phyloP scores from a whole-genome alignment of 495 filamentous ascomycete species.

The Lasiosphaeria miniovina region DNA sequence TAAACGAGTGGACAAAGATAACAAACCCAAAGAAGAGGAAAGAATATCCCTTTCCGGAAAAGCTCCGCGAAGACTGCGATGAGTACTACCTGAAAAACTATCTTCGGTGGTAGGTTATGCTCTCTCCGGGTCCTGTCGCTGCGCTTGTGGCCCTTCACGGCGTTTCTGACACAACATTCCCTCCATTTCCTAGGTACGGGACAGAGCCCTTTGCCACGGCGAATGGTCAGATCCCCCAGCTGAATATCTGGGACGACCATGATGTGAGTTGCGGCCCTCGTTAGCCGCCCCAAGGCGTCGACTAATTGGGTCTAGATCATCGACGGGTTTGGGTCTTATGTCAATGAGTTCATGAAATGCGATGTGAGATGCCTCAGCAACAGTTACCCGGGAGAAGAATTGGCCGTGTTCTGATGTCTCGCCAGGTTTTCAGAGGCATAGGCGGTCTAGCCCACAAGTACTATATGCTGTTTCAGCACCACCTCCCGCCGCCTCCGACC shows the following conservation, averaged over 20 bases:
- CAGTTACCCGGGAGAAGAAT: background rate
- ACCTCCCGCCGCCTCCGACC: constrained; percentile 74
- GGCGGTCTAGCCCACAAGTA: constrained; percentile 85
- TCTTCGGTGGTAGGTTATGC: constrained; percentile 57
- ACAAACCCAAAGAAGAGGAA: constrained; percentile 77
- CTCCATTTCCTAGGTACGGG: constrained; percentile 50
- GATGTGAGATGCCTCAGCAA: constrained; percentile 30
- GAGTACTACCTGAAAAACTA: constrained; percentile 91
- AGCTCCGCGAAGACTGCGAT: constrained; percentile 73
- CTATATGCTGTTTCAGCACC: constrained; percentile 93
- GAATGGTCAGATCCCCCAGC: constrained; percentile 83
- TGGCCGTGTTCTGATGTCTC: background rate
- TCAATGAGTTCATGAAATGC: constrained; percentile 90
- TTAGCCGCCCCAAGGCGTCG: background rate
- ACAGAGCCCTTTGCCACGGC: constrained; percentile 78
- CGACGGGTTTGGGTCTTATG: constrained; percentile 91
- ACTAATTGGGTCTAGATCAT: constrained; percentile 58
- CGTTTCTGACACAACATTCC: background rate
- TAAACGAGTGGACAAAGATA: constrained; percentile 78
- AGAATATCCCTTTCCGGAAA: constrained; percentile 70
- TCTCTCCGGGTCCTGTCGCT: background rate
- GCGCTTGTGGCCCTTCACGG: background rate
- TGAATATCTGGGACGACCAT: constrained; percentile 96
- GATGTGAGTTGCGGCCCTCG: constrained; percentile 42
- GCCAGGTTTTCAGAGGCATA: constrained; percentile 78